Evolutionary conservation across 176 grass and related monocot species (phyloP), one percentile per base, ranked within the genome.

Genomic region (Oryza meyeriana): DNA sequence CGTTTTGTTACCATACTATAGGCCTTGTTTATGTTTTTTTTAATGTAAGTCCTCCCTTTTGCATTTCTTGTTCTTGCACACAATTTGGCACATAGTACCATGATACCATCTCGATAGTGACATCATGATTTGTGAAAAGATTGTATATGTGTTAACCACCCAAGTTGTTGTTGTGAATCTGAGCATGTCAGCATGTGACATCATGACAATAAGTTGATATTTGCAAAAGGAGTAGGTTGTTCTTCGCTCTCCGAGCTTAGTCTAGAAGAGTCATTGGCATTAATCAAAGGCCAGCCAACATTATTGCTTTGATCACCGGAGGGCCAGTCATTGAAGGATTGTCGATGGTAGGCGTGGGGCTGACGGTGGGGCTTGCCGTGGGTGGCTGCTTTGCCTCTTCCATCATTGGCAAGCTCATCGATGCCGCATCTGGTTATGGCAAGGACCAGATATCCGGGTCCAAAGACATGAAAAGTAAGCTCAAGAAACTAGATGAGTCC

Each of bases 361-460:
- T 58, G 22, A 39, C 81, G 5, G 58, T 76, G 10, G 81, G 13
- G 4, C 25, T 84, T 0, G 20, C 71, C 29, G 50, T 84, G 4
- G 6, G 30, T 20, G 44, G 44, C 65, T 77, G 72, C 72, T 84
- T 84, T 4, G 30, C 36, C 26, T 84, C 82, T 0, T 4, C 38
- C 6, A 27, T 77, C 61, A 26, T 76, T 17, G 0, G 41, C 10
- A 84, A 77, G 58, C 41, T 84, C 1, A 17, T 69, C 32, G 4
- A 83, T 12, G 44, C 42, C 5, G 52, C 22, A 26, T 11, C 44
- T n/a, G 33, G 42, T 61, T 76, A 72, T 32, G 44, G n/a, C 29
- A 76, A 77, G 39, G 58, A 22, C 1, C 71, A 76, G 20, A 84
- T 76, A 50, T 39, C 58, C 29, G 61, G 71, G 82, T 57, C 40